A percentile compares a stretch with the other conserved stretches of the same genome.
phyloP scores from a whole-genome alignment of 352 stramenopile species.

The Phytophthora hybrid region DNA sequence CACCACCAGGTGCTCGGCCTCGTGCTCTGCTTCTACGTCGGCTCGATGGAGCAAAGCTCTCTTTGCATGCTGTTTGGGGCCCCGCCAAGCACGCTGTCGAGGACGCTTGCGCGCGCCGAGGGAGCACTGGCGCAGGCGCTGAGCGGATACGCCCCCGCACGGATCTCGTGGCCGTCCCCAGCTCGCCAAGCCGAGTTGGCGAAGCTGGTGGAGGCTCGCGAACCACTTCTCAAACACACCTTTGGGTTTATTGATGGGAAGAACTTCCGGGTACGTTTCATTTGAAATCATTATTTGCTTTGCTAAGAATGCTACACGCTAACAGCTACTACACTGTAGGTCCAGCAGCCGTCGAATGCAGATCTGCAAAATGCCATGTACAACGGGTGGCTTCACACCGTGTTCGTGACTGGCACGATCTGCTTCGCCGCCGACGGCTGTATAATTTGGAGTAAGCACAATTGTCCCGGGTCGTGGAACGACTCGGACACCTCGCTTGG shows the following conservation, averaged over 20 bases:
- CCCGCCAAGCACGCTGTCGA: constrained; percentile 3
- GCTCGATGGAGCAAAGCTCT: constrained; percentile 3
- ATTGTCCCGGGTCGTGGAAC: background rate
- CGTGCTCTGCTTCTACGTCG: constrained; percentile 11
- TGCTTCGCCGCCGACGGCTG: background rate
- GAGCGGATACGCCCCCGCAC: background rate
- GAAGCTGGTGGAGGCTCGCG: constrained; percentile 37
- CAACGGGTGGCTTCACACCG: constrained; percentile 10
- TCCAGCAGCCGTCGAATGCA: constrained; percentile 9
- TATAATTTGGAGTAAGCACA: background rate
- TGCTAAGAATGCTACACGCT: background rate
- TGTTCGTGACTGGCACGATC: background rate
- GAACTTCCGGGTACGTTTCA: constrained; percentile 8
- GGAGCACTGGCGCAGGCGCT: background rate
- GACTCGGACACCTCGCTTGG: too few species aligned
- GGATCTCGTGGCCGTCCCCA: constrained; percentile 7
- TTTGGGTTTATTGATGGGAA: constrained; percentile 26
- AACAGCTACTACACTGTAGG: constrained; percentile 3
- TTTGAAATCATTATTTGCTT: background rate
- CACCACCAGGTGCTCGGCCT: constrained; percentile 12
- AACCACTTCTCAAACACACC: constrained; percentile 34
- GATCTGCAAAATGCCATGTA: background rate
- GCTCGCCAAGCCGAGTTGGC: background rate
- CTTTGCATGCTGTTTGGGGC: constrained; percentile 11
- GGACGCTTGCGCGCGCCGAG: constrained; percentile 1